Percentiles rank a stretch among this genome's conserved stretches.
These are phyloP conservation scores for Cyamopsis tetragonoloba DNA, from an alignment of 306 rosid species.

Conservation along the genomic window DNA sequence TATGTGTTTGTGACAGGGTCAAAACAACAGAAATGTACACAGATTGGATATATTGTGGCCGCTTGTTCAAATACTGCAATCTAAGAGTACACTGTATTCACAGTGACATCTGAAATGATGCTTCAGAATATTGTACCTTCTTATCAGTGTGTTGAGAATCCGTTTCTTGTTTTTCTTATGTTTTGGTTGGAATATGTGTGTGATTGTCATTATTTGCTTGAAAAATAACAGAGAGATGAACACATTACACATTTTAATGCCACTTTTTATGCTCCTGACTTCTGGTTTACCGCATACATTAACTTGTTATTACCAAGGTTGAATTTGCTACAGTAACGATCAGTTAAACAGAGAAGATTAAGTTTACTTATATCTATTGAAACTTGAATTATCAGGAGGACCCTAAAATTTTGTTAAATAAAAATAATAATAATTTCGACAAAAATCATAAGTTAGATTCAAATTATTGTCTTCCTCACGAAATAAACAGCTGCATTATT, in stretches of 20 bases:
- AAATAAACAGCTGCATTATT: too few species aligned
- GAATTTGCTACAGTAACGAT: too few species aligned
- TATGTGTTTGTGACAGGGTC: constrained; percentile 52
- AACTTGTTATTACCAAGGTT: too few species aligned
- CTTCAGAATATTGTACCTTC: constrained; percentile 9
- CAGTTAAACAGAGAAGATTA: too few species aligned
- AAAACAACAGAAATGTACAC: constrained; percentile 72
- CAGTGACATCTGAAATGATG: constrained; percentile 28
- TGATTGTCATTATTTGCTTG: constrained; percentile 21
- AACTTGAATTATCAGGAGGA: too few species aligned
- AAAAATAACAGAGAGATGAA: constrained; percentile 9
- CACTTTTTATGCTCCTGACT: neutral
- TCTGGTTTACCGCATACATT: too few species aligned
- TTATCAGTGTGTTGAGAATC: constrained; percentile 24
- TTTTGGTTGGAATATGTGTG: constrained; percentile 15
- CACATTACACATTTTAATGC: neutral
- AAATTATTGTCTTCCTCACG: too few species aligned
- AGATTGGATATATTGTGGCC: constrained; percentile 93
- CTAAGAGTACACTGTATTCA: constrained; percentile 43
- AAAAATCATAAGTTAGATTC: too few species aligned
- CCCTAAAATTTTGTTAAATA: too few species aligned
- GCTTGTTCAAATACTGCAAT: constrained; percentile 88
- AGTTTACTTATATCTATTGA: too few species aligned
- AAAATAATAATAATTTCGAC: too few species aligned
- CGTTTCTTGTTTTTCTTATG: neutral